Percentiles rank a stretch among this genome's conserved stretches.
These are phyloP conservation scores for Fusarium sarcochroum DNA, from an alignment of 2,329 filamentous ascomycete genomes.

Conservation along the genomic window DNA sequence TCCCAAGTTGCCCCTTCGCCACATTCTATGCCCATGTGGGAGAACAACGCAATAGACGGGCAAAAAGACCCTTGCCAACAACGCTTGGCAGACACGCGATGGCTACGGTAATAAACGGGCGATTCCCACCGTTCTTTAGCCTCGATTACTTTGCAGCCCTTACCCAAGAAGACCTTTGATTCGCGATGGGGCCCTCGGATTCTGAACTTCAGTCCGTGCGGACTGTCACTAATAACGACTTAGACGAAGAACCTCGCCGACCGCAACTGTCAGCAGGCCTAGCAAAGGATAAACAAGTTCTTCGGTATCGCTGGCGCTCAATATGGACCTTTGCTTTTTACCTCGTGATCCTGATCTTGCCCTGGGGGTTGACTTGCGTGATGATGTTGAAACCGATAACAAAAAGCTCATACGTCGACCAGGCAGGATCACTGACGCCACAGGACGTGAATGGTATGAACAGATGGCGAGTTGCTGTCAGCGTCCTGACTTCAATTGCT, in stretches of 20 bases:
- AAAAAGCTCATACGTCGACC: constrained; percentile 24
- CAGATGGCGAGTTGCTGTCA: neutral
- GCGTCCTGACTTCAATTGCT: neutral
- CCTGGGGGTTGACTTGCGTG: constrained; percentile 24
- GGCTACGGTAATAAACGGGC: neutral
- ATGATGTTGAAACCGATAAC: constrained; percentile 30
- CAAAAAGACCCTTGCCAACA: neutral
- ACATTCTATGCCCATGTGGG: neutral
- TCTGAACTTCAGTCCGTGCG: neutral
- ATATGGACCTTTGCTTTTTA: constrained; percentile 5
- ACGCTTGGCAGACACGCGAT: neutral
- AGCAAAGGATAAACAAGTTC: neutral
- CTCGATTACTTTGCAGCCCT: too few species aligned
- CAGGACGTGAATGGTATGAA: neutral
- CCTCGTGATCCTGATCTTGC: constrained; percentile 14
- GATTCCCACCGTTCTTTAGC: neutral
- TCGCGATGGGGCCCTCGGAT: neutral
- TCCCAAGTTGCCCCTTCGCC: neutral
- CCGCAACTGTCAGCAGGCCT: neutral
- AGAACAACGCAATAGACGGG: neutral
- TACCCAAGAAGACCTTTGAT: neutral
- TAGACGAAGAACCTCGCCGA: neutral
- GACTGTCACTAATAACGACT: constrained; percentile 1
- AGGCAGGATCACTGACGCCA: constrained; percentile 1
- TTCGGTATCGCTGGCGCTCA: constrained; percentile 4